phyloP scores from a whole-genome alignment of 1,284 basidiomycete genomes.

The Rhodofomes roseus region DNA sequence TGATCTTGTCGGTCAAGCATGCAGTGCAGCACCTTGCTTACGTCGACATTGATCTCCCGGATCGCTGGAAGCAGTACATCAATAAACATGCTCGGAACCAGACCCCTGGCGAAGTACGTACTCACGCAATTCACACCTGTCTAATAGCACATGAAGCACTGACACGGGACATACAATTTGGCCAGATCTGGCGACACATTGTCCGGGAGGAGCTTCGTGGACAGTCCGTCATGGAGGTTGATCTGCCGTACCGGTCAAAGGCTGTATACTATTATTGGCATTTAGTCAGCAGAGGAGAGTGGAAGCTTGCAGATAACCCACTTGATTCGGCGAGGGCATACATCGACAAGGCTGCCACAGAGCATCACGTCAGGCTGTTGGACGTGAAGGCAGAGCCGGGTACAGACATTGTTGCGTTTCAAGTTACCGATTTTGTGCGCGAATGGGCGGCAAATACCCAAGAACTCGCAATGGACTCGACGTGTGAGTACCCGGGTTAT shows the following conservation, averaged over 20 bases:
- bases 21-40: too few relatives aligned
- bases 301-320: constrained; percentile 8
- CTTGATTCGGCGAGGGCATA: constrained; percentile 2
- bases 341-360: not conserved
- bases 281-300: not conserved
- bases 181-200: too few relatives aligned
- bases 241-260: constrained; percentile 3
- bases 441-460: constrained; percentile 11
- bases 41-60: too few relatives aligned
- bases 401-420: constrained; percentile 9
- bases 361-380: not conserved
- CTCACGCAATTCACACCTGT: too few relatives aligned
- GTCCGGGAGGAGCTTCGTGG: too few relatives aligned
- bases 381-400: constrained; percentile 8
- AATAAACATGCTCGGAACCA: too few relatives aligned
- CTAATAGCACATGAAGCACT: too few relatives aligned
- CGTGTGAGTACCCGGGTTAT: constrained; percentile 7
- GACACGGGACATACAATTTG: too few relatives aligned
- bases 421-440: constrained; percentile 9
- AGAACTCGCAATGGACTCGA: constrained; percentile 16
- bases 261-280: constrained; percentile 14
- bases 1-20: too few relatives aligned
- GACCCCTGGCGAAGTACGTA: too few relatives aligned
- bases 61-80: too few relatives aligned
- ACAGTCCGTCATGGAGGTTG: too few relatives aligned